Percentiles rank a stretch among this genome's conserved stretches.
These are phyloP conservation scores for Willaertia magna DNA, from an alignment of 208 protist genomes.

Conservation along the genomic window DNA sequence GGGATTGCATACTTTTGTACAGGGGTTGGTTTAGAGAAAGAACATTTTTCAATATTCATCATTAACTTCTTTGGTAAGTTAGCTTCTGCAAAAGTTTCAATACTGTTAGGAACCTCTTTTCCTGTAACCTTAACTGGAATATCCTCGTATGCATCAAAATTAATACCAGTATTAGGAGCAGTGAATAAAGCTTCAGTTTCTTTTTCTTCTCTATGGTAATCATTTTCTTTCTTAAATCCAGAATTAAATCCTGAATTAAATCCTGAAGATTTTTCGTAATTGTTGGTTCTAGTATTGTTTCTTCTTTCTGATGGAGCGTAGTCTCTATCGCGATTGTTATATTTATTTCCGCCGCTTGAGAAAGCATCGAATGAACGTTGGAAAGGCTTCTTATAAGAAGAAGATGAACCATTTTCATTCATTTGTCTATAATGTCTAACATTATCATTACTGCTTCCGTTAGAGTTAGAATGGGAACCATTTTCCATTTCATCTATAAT, in stretches of 20 bases:
- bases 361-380: neutral
- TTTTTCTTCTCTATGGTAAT: neutral
- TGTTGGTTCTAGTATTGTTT: neutral
- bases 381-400: neutral
- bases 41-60: constrained; percentile 50
- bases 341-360: neutral
- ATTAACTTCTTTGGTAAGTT: constrained; percentile 39
- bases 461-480: neutral
- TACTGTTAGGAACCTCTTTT: constrained; percentile 22
- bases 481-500: neutral
- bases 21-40: constrained; percentile 69
- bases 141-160: constrained; percentile 79
- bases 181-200: neutral
- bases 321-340: neutral
- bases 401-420: no score
- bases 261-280: neutral
- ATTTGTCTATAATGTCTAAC: no score
- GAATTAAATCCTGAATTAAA: neutral
- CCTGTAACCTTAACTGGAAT: constrained; percentile 66
- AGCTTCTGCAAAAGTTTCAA: constrained; percentile 34
- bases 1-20: constrained; percentile 75
- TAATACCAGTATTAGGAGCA: constrained; percentile 37
- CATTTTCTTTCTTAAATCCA: neutral
- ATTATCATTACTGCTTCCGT: neutral
- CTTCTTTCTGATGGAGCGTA: neutral